phyloP scores from a whole-genome alignment of 495 filamentous ascomycete species.

The Aspergillus haitiensis region DNA sequence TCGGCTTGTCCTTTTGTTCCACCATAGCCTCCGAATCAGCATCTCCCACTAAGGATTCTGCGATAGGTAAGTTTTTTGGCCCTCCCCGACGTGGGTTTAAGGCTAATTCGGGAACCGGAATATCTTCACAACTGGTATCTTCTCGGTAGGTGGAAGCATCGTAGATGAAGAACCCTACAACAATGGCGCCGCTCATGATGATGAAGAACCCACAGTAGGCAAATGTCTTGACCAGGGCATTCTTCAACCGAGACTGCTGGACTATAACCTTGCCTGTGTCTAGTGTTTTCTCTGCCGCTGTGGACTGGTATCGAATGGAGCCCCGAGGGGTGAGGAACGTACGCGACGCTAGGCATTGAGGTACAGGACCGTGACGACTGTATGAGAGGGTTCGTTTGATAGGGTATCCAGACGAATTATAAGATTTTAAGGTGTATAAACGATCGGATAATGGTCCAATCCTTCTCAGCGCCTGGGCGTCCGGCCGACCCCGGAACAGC shows the following conservation, averaged over 20 bases:
- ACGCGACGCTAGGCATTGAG: conserved; percentile 31
- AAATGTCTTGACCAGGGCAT: conserved; percentile 47
- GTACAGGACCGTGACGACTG: conserved; percentile 25
- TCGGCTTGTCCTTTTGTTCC: conserved; percentile 78
- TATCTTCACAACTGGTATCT: conserved; percentile 61
- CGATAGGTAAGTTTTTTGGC: conserved; percentile 94
- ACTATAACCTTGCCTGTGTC: conserved; percentile 12
- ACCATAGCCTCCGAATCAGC: conserved; percentile 70
- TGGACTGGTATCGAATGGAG: conserved; percentile 36
- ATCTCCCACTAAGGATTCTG: conserved; percentile 82
- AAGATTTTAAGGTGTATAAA: conserved; percentile 22
- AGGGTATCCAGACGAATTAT: conserved; percentile 15
- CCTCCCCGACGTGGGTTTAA: conserved; percentile 81
- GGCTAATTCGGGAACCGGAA: conserved; percentile 79
- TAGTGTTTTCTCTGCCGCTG: conserved; percentile 9
- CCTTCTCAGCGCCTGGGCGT: conserved; percentile 33
- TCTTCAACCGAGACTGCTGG: conserved; percentile 19
- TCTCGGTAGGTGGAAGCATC: conserved; percentile 89
- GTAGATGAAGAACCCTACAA: conserved; percentile 89
- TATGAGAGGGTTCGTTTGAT: conserved; percentile 26
- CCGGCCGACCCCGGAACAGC: conserved; percentile 41
- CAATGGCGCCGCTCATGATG: conserved; percentile 49
- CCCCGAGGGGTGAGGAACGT: conserved; percentile 25
- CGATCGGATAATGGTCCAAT: conserved; percentile 32
- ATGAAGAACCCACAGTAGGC: conserved; percentile 61